Conservation (phyloP, 148 eudicot genomes). For the Polygonum aviculare region DNA sequence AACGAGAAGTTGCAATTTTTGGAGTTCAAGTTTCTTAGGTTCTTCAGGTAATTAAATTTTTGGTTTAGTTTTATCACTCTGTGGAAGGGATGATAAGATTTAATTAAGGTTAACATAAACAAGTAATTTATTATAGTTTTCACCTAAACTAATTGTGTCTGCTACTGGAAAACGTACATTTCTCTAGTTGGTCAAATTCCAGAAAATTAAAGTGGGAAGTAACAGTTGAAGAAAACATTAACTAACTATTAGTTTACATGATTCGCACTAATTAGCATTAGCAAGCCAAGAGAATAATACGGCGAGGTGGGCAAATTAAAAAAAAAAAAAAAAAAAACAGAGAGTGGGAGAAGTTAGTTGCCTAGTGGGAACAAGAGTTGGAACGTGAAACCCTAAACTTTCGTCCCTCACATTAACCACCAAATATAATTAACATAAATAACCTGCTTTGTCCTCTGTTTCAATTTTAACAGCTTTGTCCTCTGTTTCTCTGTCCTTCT, state of each 20-base stretch:
- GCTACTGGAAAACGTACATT: too few relatives aligned
- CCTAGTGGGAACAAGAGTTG: neutral
- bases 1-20: too few relatives aligned
- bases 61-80: too few relatives aligned
- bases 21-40: too few relatives aligned
- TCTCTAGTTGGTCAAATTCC: neutral
- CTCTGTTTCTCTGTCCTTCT: neutral
- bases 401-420: neutral
- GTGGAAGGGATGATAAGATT: too few relatives aligned
- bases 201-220: neutral
- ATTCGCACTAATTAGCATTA: neutral
- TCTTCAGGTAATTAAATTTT: too few relatives aligned
- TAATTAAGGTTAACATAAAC: too few relatives aligned
- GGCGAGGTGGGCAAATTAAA: neutral
- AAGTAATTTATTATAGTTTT: too few relatives aligned
- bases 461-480: neutral
- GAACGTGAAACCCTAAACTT: neutral
- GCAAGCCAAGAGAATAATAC: neutral
- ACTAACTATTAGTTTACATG: neutral
- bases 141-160: too few relatives aligned
- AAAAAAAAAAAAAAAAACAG: neutral
- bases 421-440: neutral
- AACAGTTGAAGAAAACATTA: neutral
- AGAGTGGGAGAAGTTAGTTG: conserved; percentile 6
- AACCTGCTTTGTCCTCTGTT: neutral